Evolutionary conservation across 1,284 basidiomycete species (phyloP), one percentile per base, ranked within the genome.

Genomic region (Ceratobasidium sp.): DNA sequence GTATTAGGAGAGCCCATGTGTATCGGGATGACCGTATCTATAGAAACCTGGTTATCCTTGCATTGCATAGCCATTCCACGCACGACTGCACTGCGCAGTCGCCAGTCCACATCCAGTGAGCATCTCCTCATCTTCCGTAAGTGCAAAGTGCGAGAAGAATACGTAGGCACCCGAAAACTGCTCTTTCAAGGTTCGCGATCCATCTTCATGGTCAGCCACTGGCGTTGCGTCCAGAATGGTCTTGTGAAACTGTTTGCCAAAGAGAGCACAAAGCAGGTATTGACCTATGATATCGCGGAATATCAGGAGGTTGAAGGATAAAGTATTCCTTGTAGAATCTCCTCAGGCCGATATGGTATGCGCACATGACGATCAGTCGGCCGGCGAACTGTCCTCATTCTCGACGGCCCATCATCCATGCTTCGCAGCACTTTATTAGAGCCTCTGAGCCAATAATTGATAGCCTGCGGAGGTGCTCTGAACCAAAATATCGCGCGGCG

Each of bases 401-500:
- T 48, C 61, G 45, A 12, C 32, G 26, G 21, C 9, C 28, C 5
- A 55, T 30, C 5, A 50, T 10, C 3, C 61, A 41, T 9, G 48
- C 30, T 2, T 36, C 21, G 46, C 43, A 34, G 3, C 9, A 16
- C 45, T 32, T 10, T 10, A 30, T 16, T 34, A 64, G 21, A 6
- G 30, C 18, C 14, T n/a, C 23, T 6, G 46, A 46, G n/a, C 16
- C 45, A 6, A 21, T 6, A 9, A 9, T 46, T 21, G 46, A 9
- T 8, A 50, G n/a, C 26, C 46, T 23, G 23, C n/a, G 8, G 23
- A 3, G 26, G 3, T n/a, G n/a, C 23, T 23, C 10, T 1, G 14
- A 3, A 50, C 36, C 28, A 18, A 71, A 21, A n/a, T 67, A 53
- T 46, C 50, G 71, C 1, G 64, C 73, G 14, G 76, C 76, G 43